Percentiles rank a stretch among this genome's conserved stretches.
Evolutionary conservation across 2,329 filamentous ascomycete genomes (phyloP).

Genomic region (Aspergillus fijiensis): DNA sequence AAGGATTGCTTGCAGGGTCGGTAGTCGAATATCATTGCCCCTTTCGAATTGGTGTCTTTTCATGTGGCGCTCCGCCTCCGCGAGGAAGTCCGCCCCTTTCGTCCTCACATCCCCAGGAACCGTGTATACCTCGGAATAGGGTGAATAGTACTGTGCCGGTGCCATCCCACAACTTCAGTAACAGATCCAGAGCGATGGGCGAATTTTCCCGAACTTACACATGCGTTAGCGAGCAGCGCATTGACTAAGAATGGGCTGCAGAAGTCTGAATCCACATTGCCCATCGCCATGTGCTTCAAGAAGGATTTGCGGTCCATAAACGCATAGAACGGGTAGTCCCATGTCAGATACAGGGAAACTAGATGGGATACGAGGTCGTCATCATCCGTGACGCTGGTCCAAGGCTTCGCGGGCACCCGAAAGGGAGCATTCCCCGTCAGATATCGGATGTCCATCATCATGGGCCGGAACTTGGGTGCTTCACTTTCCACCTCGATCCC

Average conservation of each 20-base stretch:
- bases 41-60: conserved; percentile 15
- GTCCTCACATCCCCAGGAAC: conserved; percentile 27
- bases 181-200: too few relatives aligned
- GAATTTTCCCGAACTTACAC: conserved; percentile 18
- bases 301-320: conserved; percentile 77
- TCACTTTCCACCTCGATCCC: conserved; percentile 23
- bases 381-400: conserved; percentile 79
- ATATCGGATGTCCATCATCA: conserved; percentile 30
- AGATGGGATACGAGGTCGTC: conserved; percentile 73
- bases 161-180: too few relatives aligned
- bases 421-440: conserved; percentile 25
- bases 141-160: conserved; percentile 23
- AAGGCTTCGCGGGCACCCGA: conserved; percentile 49
- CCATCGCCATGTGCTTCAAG: conserved; percentile 48
- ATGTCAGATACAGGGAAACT: conserved; percentile 88
- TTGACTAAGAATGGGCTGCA: conserved; percentile 84
- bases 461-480: conserved; percentile 19
- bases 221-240: conserved; percentile 66
- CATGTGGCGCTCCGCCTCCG: conserved; percentile 26
- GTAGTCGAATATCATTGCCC: conserved; percentile 16
- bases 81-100: conserved; percentile 27
- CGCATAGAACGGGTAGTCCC: conserved; percentile 87
- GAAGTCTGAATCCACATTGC: conserved; percentile 58
- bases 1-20: conserved; percentile 26
- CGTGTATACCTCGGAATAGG: conserved; percentile 30